phyloP scores from a whole-genome alignment of 2,329 filamentous ascomycete species.

The Beauveria caledonica region DNA sequence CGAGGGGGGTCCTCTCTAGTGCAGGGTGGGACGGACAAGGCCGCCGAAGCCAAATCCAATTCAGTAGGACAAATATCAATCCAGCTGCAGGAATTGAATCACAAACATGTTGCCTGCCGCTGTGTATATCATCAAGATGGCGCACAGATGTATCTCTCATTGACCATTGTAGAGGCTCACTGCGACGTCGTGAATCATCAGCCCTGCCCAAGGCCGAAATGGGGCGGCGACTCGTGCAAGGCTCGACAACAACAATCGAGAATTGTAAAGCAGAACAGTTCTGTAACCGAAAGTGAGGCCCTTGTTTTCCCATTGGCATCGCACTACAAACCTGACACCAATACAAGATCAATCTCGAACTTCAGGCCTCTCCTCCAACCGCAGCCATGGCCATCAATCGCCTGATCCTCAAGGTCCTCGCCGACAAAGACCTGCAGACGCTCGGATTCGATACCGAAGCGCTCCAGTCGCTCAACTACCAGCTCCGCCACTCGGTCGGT shows the following conservation, averaged over 20 bases:
- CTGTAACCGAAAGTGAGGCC: background rate
- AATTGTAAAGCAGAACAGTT: background rate
- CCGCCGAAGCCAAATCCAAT: background rate
- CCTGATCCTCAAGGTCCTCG: slow-evolving; percentile 23
- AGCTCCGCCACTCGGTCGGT: slow-evolving; percentile 19
- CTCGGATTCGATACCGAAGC: slow-evolving; percentile 27
- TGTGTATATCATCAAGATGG: background rate
- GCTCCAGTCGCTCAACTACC: slow-evolving; percentile 30
- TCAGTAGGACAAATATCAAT: background rate
- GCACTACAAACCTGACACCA: background rate
- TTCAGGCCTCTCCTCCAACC: background rate
- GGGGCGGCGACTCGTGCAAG: too few species aligned
- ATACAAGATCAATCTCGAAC: background rate
- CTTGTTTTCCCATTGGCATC: background rate
- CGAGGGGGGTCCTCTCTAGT: background rate
- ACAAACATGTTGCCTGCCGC: too few species aligned
- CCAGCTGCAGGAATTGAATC: background rate
- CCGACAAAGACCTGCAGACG: slow-evolving; percentile 20
- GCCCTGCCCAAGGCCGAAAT: too few species aligned
- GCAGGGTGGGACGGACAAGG: background rate
- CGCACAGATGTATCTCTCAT: background rate
- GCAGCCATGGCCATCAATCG: slow-evolving; percentile 29
- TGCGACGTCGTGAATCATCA: background rate
- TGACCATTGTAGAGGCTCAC: background rate
- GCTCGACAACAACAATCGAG: too few species aligned